Base-by-base conservation (phyloP, 306 rosid genomes). In the Coriaria nepalensis region DNA sequence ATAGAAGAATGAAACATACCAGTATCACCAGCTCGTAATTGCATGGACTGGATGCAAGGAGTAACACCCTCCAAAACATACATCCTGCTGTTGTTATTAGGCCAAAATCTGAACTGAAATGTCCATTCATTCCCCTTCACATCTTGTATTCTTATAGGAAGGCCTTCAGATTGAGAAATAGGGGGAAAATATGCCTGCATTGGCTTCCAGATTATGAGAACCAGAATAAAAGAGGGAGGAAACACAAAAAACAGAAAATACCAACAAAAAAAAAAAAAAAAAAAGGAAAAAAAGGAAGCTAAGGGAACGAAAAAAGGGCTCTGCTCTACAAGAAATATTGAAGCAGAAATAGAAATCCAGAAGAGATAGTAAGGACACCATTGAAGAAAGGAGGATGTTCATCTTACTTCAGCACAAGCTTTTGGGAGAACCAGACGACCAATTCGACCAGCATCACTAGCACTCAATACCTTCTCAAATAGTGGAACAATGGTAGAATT, bases 41-140 rank as follows among this genome's bases (percentile, higher is more conserved):
- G 79, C 98, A 90, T 90, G 48, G 94, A 50, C 66, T 90, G 98
- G 69, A 90, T 90, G 78, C 98, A 90, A 71, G 98, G 94, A n/a
- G 95, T 85, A 41, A 90, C 98, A 39, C 98, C 98, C 84, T 90
- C 98, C 71, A 90, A 76, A 46, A 90, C 98, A 57, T 90, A 90
- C 98, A 90, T 90, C 73, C 98, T 71, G 63, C 98, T 90, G 73
- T 90, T 90, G 70, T 90, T 90, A 67, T 90, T 90, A 37, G 98
- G 98, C 98, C 98, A 90, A 81, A 79, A 90, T 85, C 98, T 90
- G 79, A 90, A 90, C 72, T 90, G 98, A 71, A 90, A 85, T 5
- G 83, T 79, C 98, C 98, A 90, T 4, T 90, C 95, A 65, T 90
- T 90, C 54, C 93, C 94, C 61, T 82, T 90, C 76, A 77, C 95